Evolutionary conservation across 2,329 filamentous ascomycete species (phyloP), one percentile per base, ranked within the genome.

Genomic region (Sporothrix inflata): DNA sequence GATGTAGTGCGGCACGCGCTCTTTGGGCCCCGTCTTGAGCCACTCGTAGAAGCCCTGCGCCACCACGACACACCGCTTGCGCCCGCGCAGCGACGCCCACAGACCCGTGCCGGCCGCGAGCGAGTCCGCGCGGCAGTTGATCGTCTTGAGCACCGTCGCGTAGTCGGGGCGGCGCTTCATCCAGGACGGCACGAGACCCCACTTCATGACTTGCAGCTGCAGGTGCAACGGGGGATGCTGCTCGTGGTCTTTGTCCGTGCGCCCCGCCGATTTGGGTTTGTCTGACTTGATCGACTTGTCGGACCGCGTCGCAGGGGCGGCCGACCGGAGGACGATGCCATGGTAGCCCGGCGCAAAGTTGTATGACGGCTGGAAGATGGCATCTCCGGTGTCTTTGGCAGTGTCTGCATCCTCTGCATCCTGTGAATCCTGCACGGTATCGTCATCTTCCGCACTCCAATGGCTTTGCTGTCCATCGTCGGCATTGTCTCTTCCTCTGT

Each of bases 31-130:
- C 77, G 91, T 93, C 81, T 95, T 95, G 73, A 97, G 84, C 96
- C 96, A 98, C 81, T 99, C 96, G 78, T 94, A 99, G 81, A 98
- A 99, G 1, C 96, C 96, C 81, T 98, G 92, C 11, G 93, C 94
- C 6, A 97, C 79, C 11, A 98, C 89, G 27, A 98, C 85, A 79
- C 96, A 98, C 40, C 96, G 87, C 82, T 98, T 97, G 76, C 87
- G 89, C 74, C 90, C 89, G 83, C 98, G 98, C 92, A 98, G 97
- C 0, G 88, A 89, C 55, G 88, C 91, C 96, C 96, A 98, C 90
- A 98, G 92, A 12, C 94, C 94, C 5, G 90, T 88, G 9, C 91
- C 86, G 11, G 91, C 88, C 6, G 88, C 85, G 24, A 98, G 84
- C 0, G 93, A 96, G 81, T 98, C 95, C 78, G 95, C 93, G 3